These are phyloP conservation scores for Rhodotorula sp. DNA, from an alignment of 1,284 basidiomycete genomes.

Conservation along the genomic window DNA sequence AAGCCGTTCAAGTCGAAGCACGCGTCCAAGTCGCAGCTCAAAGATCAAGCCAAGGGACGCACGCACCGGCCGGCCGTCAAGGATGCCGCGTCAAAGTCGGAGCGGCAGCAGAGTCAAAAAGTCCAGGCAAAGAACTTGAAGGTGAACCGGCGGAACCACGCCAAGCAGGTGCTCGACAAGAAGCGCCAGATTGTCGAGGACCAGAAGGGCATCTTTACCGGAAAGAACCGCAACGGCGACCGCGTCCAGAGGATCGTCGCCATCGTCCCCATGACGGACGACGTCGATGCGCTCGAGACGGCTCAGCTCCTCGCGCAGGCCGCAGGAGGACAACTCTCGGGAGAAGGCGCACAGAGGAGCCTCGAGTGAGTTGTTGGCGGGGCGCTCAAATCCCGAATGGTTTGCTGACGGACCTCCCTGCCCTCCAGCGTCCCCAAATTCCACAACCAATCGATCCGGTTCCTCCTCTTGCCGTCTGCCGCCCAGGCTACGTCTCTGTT, in stretches of 20 bases:
- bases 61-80: slow-evolving; percentile 28
- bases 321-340: slow-evolving; percentile 60
- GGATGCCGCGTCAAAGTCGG: slow-evolving; percentile 11
- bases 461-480: slow-evolving; percentile 28
- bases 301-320: slow-evolving; percentile 64
- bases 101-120: slow-evolving; percentile 16
- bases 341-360: slow-evolving; percentile 44
- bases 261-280: slow-evolving; percentile 66
- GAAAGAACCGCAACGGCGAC: slow-evolving; percentile 48
- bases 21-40: slow-evolving; percentile 65
- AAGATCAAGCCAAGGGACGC: slow-evolving; percentile 38
- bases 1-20: slow-evolving; percentile 87
- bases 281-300: slow-evolving; percentile 59
- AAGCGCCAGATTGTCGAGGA: slow-evolving; percentile 66
- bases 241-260: slow-evolving; percentile 53
- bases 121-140: slow-evolving; percentile 58
- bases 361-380: slow-evolving; percentile 34
- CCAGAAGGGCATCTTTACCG: slow-evolving; percentile 51
- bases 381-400: no score
- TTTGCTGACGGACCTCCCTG: not conserved
- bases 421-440: slow-evolving; percentile 33
- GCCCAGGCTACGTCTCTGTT: slow-evolving; percentile 55
- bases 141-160: slow-evolving; percentile 69
- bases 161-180: slow-evolving; percentile 69
- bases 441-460: slow-evolving; percentile 35